Base-by-base conservation (phyloP, 140 eudicot genomes). In the Erigeron philadelphicus region DNA sequence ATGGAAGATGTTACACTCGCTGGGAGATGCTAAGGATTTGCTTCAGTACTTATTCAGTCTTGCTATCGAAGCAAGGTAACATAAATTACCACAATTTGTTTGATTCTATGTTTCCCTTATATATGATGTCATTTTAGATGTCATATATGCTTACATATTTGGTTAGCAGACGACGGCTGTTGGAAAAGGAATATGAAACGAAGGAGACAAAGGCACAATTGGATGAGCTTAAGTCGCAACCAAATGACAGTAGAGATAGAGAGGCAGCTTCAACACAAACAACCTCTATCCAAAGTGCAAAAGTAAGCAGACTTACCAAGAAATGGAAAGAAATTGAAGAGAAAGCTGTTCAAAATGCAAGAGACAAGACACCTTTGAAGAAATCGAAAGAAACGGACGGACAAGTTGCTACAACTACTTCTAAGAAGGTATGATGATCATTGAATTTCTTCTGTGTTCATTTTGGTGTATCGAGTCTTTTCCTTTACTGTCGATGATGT, bases 11-110 rank as follows among this genome's bases (percentile, higher is more conserved):
- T 70, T 93, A 59, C 85, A 88, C 11, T 81, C 96, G 7, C 80
- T 93, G 82, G 96, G 90, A 63, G 98, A 93, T 76, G 98, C 98
- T 8, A 93, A 83, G 80, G 87, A 76, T 78, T 80, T 89, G 75
- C 98, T 93, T 63, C 98, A 86, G 61, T 75, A 86, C 76, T 83
- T 89, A 81, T 89, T 88, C 72, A 81, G 75, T 75, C 71, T 85
- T 74, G 85, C 84, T 23, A 86, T 74, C 17, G 95, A 93, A 31
- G 74, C 95, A 74, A 89, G 88, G 96, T 92, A 66, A 70, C 40
- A 19, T 74, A 60, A 17, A 45, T 52, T 64, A 40, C 41, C 63
- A 50, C 67, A 38, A 61, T 52, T 41, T 48, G 25, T 40, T 9
- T 6, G 63, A 46, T 49, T 38, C 4, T 55, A 19, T 64, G 23